phyloP scores from a whole-genome alignment of 2,329 filamentous ascomycete genomes.

The Stagonosporopsis tanaceti region DNA sequence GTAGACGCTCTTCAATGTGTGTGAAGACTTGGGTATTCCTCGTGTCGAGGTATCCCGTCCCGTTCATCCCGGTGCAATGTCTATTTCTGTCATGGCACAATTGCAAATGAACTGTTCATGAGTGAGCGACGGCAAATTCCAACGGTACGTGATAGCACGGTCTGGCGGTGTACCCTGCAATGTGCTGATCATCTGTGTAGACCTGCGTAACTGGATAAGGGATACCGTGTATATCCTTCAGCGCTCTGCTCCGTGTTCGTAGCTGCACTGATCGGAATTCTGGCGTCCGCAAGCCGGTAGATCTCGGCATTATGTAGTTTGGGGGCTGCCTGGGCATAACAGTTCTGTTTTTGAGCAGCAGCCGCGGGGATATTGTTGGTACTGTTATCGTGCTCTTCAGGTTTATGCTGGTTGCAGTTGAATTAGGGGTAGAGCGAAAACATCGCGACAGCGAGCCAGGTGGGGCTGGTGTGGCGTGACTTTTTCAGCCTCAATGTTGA shows the following conservation, averaged over 20 bases:
- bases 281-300: neutral
- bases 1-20: neutral
- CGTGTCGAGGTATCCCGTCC: neutral
- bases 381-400: neutral
- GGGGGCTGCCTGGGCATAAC: neutral
- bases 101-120: neutral
- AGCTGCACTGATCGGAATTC: neutral
- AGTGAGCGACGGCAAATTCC: neutral
- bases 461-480: conserved; percentile 10
- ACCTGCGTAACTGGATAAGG: neutral
- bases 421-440: neutral
- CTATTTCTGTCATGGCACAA: neutral
- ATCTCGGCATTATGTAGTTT: neutral
- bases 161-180: neutral
- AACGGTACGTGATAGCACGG: neutral
- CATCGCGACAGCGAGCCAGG: neutral
- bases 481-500: conserved; percentile 9
- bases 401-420: neutral
- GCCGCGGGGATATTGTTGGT: neutral
- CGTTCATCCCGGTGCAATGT: neutral
- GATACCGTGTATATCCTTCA: neutral
- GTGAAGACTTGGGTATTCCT: neutral
- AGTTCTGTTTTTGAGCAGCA: neutral
- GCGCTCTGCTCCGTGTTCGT: conserved; percentile 4
- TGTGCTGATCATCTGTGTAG: neutral